Base-by-base conservation (phyloP, 352 stramenopile species). In the Ophiocytium majus region DNA sequence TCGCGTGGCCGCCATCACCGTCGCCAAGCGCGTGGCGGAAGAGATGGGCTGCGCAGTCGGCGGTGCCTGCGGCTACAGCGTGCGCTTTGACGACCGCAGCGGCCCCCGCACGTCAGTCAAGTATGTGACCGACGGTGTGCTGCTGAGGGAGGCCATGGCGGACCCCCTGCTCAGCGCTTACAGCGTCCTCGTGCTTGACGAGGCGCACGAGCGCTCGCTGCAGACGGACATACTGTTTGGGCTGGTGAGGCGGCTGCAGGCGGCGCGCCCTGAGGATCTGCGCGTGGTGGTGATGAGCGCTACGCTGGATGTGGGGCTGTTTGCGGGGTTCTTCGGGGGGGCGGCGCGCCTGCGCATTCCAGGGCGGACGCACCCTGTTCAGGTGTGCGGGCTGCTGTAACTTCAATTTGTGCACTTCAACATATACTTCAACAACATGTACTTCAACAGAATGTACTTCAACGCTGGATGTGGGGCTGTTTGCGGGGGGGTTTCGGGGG, bases 101-200 rank as follows among this genome's bases (percentile, higher is more conserved):
- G 94, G 92, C 23, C 19, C 81, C 66, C 0, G 9, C 50, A 0
- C 75, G 28, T 33, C 10, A 37, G 36, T 81, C 36, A 81, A 81
- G 75, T 99, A 99, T 89, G 98, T 99, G 95, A 99, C 97, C 0
- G 97, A 99, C 91, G 98, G 98, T 90, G 98, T 99, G 86, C 90
- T 99, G 14, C 87, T 99, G 57, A 92, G 98, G 81, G 97, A 99
- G 90, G 98, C 95, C 82, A 92, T 99, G 34, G 93, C 93, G 17
- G 97, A 99, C 91, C 92, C 95, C 35, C 93, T 96, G 76, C 90
- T 99, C 31, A 94, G 92, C 50, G 91, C 91, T 74, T 99, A 99
- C 92, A 96, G 91, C 63, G 95, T 94, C 34, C 95, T 99, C 71
- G 92, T 99, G 66, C 94, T 99, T 83, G 97, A 99, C 90, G 97